Evolutionary conservation across 1,284 basidiomycete genomes (phyloP), one percentile per base, ranked within the genome.

Genomic region (Cryptococcus floricola): DNA sequence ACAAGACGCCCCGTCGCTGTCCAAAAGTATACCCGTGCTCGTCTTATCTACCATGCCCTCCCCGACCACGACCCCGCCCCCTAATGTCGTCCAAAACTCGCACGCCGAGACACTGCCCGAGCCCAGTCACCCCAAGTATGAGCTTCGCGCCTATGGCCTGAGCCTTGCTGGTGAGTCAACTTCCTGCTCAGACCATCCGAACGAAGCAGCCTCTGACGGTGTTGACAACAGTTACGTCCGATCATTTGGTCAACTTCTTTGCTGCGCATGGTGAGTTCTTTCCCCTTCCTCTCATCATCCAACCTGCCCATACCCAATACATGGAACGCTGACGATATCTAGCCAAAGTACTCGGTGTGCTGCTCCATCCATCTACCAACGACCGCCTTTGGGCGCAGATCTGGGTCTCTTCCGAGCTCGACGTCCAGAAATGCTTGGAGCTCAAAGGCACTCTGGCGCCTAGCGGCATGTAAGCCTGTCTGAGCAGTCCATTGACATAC

Each of bases 331-430:
- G 48, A 50, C 47, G 4, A 18, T 45, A 14, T 48, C 13, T 48
- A 66, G 68, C 66, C 13, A 60, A 49, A 14, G 61, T 71, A 16
- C 58, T 62, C 19, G 69, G 66, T 7, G 59, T 69, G 13, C 61
- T 67, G 7, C 56, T 70, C 10, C 67, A 71, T 42, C 62, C 66
- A 12, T 39, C 45, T 23, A 13, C 48, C 4, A 48, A 38, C 8
- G 27, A 58, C 7, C 42, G 57, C 39, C 67, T 69, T 52, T 72
- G 69, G 70, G 73, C 73, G 5, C 70, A 71, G 43, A 55, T 72
- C 8, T 72, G 64, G 63, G 65, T 71, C 10, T 48, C 43, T 2
- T 60, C 62, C 10, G 67, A 72, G 53, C 56, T 46, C 23, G 70
- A 73, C 18, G 60, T 69, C 14, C 50, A 58, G 10, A 57, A 48